These are phyloP conservation scores for Nakazawaea wickerhamii DNA, from an alignment of 805 yeast genomes.

Conservation along the genomic window DNA sequence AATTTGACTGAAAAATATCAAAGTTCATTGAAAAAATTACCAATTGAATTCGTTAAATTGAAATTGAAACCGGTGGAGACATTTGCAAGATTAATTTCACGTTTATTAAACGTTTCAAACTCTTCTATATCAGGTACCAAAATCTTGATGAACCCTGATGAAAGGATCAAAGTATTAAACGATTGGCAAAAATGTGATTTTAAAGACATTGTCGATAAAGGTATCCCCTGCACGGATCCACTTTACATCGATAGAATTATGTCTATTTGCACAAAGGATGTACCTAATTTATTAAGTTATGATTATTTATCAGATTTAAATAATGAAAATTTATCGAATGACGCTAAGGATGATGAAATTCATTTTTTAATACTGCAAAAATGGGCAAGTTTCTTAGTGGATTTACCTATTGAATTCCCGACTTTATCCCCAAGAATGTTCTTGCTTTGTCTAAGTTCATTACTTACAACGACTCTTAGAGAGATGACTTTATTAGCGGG, in stretches of 20 bases:
- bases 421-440: constrained; percentile 52
- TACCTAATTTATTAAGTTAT: constrained; percentile 26
- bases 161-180: constrained; percentile 41
- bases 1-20: constrained; percentile 37
- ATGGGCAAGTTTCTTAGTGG: constrained; percentile 31
- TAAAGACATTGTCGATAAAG: constrained; percentile 13
- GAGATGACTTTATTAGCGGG: constrained; percentile 57
- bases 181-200: constrained; percentile 42
- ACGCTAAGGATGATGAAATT: background rate
- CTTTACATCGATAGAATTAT: constrained; percentile 26
- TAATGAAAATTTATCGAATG: background rate
- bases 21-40: constrained; percentile 38
- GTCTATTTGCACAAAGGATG: constrained; percentile 30
- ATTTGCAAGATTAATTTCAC: constrained; percentile 47
- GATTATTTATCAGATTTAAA: constrained; percentile 12
- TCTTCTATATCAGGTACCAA: constrained; percentile 10
- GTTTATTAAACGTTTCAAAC: constrained; percentile 50
- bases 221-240: constrained; percentile 14
- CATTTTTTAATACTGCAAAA: constrained; percentile 16
- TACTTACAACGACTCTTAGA: constrained; percentile 54
- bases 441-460: constrained; percentile 44
- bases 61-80: constrained; percentile 50
- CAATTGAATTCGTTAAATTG: constrained; percentile 42
- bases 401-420: constrained; percentile 37
- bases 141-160: constrained; percentile 15